Conservation (phyloP, 345 rosid genomes). For the Microcos paniculata region DNA sequence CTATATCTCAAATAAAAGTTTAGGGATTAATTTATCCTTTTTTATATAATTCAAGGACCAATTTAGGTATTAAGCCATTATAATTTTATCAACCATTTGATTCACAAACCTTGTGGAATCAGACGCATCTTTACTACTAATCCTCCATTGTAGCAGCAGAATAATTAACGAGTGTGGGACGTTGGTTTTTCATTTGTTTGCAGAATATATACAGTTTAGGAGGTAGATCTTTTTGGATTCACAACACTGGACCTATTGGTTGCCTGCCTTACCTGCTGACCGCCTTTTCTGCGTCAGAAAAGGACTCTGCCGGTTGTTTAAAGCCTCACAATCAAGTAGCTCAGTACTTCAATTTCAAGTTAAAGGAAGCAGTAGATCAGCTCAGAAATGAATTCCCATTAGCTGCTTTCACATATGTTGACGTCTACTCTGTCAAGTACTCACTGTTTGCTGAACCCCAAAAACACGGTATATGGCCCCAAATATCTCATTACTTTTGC, state of each 20-base stretch:
- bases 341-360: slow-evolving; percentile 40
- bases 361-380: slow-evolving; percentile 29
- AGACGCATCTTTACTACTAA: neutral
- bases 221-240: slow-evolving; percentile 67
- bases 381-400: slow-evolving; percentile 37
- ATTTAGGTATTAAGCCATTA: too few relatives aligned
- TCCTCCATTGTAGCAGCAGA: neutral
- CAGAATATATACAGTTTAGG: slow-evolving; percentile 45
- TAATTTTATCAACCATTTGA: neutral
- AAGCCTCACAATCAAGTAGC: slow-evolving; percentile 47
- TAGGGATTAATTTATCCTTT: too few relatives aligned
- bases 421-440: slow-evolving; percentile 53
- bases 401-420: slow-evolving; percentile 47
- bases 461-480: slow-evolving; percentile 42
- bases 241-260: slow-evolving; percentile 76
- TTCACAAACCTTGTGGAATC: neutral
- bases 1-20: too few relatives aligned
- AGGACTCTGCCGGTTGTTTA: slow-evolving; percentile 52
- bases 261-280: slow-evolving; percentile 47
- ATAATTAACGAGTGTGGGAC: neutral
- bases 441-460: slow-evolving; percentile 36
- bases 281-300: slow-evolving; percentile 27
- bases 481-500: neutral
- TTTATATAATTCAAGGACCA: too few relatives aligned
- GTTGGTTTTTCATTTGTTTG: neutral